Base-by-base conservation (phyloP, 2,329 filamentous ascomycete species). In the Thelonectria blattea region DNA sequence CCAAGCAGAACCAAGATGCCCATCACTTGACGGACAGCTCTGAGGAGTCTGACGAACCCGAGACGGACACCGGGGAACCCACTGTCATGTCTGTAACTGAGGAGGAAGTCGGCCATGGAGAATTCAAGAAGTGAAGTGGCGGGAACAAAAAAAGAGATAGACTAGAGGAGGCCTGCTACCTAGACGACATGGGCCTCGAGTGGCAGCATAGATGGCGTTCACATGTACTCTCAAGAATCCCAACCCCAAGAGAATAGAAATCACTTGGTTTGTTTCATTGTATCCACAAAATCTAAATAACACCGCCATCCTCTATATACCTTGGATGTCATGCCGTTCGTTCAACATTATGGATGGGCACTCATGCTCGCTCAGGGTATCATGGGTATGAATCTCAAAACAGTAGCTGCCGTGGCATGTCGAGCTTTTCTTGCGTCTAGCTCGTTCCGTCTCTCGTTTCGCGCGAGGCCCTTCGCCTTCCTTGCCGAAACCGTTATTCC, bases 1-100 rank as follows among this genome's bases (percentile, higher is more conserved):
- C 82, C 15, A 78, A 65, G 41, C 57, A 65, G 42, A 58, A 56
- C 22, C 41, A 47, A 27, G 46, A 56, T n/a, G 15, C 30, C 9
- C 20, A 51, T 3, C 47, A 58, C 4, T 12, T 45, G 2, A 48
- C 17, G 5, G 53, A 57, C n/a, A 57, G 57, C 8, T 52, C 55
- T 7, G 50, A 66, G 24, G 54, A 59, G 2, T 22, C 22, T 2
- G 22, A 55, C 43, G 50, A 47, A 4, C 54, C 54, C 12, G 54
- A 56, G 2, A 47, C 50, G 3, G 41, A 42, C 20, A 37, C 37
- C 12, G 50, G 50, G n/a, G 56, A 58, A 9, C 14, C 17, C 5
- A 15, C 27, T 5, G 20, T 17, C 24, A 48, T 42, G 42, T 24
- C 42, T 6, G 11, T 15, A 27, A 47, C 18, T 17, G 7, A 9